Evolutionary conservation across 2,329 filamentous ascomycete species (phyloP).

Genomic region (Penicillium verrucosum): DNA sequence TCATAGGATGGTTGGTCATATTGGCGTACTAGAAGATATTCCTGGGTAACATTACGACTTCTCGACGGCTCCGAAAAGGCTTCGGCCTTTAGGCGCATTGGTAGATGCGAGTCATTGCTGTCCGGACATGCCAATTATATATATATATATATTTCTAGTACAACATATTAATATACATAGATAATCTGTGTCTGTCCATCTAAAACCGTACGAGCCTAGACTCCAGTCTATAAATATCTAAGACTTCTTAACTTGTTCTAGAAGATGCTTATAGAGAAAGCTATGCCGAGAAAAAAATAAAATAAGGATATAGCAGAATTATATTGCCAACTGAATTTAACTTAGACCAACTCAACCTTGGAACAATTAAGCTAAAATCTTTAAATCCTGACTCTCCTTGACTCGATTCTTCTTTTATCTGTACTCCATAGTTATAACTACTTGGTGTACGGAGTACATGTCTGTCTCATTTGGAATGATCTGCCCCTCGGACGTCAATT

Average conservation of each 20-base stretch:
- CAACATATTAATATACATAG: background rate
- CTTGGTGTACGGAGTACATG: background rate
- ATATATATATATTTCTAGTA: background rate
- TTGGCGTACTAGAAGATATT: conserved; percentile 46
- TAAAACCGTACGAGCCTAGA: background rate
- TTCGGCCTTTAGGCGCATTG: conserved; percentile 29
- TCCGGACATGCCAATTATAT: conserved; percentile 32
- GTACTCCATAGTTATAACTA: too few relatives aligned
- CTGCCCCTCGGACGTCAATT: conserved; percentile 5
- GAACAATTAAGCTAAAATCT: background rate
- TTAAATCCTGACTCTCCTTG: background rate
- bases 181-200: background rate
- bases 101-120: conserved; percentile 39
- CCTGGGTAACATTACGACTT: conserved; percentile 31
- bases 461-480: conserved; percentile 3
- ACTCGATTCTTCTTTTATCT: background rate
- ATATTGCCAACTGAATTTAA: background rate
- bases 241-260: background rate
- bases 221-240: background rate
- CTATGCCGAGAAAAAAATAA: background rate
- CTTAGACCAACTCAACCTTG: background rate
- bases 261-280: background rate
- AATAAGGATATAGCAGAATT: background rate
- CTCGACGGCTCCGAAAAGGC: conserved; percentile 31
- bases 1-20: conserved; percentile 49